A percentile compares a stretch with the other conserved stretches of the same genome.
Evolutionary conservation across 371 early-diverging fungal genomes (phyloP).

Genomic region (Syncephalastrum racemosum): DNA sequence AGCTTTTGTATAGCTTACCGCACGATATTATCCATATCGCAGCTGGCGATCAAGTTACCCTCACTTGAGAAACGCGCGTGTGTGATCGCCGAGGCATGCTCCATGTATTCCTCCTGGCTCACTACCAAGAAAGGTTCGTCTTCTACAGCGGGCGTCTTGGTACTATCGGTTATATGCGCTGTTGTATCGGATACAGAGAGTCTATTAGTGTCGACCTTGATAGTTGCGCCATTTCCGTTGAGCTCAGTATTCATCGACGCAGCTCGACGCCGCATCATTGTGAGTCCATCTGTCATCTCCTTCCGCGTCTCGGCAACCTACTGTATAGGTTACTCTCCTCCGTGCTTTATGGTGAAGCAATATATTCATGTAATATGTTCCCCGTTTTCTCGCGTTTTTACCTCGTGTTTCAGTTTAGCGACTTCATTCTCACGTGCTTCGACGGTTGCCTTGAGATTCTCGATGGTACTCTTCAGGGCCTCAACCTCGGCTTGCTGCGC

Average conservation of each 20-base stretch:
- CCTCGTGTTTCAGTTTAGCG: slow-evolving; percentile 44
- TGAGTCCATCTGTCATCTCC: slow-evolving; percentile 53
- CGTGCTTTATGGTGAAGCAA: not conserved
- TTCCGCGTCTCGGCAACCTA: slow-evolving; percentile 38
- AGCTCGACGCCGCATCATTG: slow-evolving; percentile 40
- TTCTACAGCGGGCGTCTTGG: slow-evolving; percentile 7
- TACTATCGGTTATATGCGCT: not conserved
- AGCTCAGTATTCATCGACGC: slow-evolving; percentile 34
- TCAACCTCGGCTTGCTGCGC: slow-evolving; percentile 61
- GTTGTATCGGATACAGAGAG: too few species aligned
- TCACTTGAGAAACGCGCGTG: slow-evolving; percentile 61
- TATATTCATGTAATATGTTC: not conserved
- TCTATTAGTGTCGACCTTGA: not conserved
- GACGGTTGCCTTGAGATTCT: slow-evolving; percentile 49
- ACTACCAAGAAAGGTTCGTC: slow-evolving; percentile 48
- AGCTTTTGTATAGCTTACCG: slow-evolving; percentile 28
- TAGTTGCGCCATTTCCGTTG: slow-evolving; percentile 12
- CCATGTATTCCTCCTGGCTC: slow-evolving; percentile 59
- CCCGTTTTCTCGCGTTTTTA: not conserved
- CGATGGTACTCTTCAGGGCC: slow-evolving; percentile 49
- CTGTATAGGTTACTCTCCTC: not conserved
- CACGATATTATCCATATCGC: slow-evolving; percentile 67
- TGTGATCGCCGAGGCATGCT: slow-evolving; percentile 64
- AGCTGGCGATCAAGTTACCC: slow-evolving; percentile 63
- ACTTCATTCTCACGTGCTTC: slow-evolving; percentile 57